A percentile compares a stretch with the other conserved stretches of the same genome.
phyloP scores from a whole-genome alignment of 2,329 filamentous ascomycete genomes.

The Neofusicoccum cordaticola region DNA sequence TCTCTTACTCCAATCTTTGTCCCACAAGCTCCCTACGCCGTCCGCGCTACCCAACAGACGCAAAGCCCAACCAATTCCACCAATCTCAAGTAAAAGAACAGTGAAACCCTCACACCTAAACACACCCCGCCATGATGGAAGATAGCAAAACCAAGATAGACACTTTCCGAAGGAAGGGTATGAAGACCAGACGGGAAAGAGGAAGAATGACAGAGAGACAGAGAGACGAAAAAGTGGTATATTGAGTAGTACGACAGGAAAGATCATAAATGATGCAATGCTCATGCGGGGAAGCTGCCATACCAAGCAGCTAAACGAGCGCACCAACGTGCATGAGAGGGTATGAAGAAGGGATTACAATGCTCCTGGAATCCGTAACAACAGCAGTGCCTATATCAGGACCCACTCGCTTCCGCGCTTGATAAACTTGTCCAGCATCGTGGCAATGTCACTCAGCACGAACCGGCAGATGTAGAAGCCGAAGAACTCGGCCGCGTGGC shows the following conservation, averaged over 20 bases:
- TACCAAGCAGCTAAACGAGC: conserved; percentile 22
- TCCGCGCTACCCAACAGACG: conserved; percentile 19
- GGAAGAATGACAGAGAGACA: background rate
- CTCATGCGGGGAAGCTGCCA: conserved; percentile 14
- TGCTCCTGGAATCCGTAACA: conserved; percentile 25
- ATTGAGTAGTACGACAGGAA: conserved; percentile 7
- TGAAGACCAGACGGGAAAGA: background rate
- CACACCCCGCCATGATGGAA: background rate
- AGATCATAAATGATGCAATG: conserved; percentile 7
- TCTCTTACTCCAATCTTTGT: conserved; percentile 26
- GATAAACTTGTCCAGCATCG: conserved; percentile 93
- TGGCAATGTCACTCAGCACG: conserved; percentile 76
- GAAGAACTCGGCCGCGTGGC: conserved; percentile 96
- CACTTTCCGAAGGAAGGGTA: conserved; percentile 16
- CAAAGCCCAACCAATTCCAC: conserved; percentile 25
- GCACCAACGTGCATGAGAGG: conserved; percentile 24
- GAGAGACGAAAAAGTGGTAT: conserved; percentile 18
- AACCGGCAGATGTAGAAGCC: conserved; percentile 96
- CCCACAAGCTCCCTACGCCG: conserved; percentile 24
- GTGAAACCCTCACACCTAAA: conserved; percentile 25
- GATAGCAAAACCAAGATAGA: background rate
- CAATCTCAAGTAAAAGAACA: conserved; percentile 31
- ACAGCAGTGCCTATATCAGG: conserved; percentile 45
- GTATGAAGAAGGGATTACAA: conserved; percentile 30
- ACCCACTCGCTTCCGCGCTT: conserved; percentile 98